A percentile compares a stretch with the other conserved stretches of the same genome.
Conservation (phyloP, 108 stramenopile species). For the Conticribra guillardii region DNA sequence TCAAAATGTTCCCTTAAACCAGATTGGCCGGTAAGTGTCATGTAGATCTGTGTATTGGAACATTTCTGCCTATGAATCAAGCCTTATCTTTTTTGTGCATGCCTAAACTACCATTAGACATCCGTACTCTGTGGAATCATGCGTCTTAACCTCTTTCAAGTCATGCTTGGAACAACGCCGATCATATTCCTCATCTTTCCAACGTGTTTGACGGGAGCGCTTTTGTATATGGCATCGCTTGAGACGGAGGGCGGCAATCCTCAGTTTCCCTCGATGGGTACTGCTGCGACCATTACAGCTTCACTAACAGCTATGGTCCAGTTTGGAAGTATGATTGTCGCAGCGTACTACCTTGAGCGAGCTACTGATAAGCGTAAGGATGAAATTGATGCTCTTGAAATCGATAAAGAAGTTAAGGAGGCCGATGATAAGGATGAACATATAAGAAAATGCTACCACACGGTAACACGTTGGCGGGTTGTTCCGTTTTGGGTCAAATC, state of each 20-base stretch:
- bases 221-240: constrained; percentile 54
- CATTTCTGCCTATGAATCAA: neutral
- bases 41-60: neutral
- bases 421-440: constrained; percentile 54
- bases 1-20: neutral
- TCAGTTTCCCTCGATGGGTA: constrained; percentile 51
- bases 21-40: constrained; percentile 35
- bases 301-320: constrained; percentile 60
- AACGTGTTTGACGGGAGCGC: constrained; percentile 58
- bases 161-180: constrained; percentile 63
- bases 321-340: constrained; percentile 60
- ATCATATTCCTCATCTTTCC: constrained; percentile 62
- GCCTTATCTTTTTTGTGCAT: neutral
- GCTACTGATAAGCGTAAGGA: constrained; percentile 32
- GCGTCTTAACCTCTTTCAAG: constrained; percentile 23
- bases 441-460: constrained; percentile 43
- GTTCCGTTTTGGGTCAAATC: constrained; percentile 39
- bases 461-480: constrained; percentile 49
- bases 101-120: constrained; percentile 46
- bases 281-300: constrained; percentile 48
- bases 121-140: constrained; percentile 71
- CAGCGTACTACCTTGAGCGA: constrained; percentile 59
- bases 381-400: constrained; percentile 52
- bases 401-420: constrained; percentile 59
- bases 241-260: constrained; percentile 40